These are phyloP conservation scores for Trametes meyenii DNA, from an alignment of 768 basidiomycete genomes.

Conservation along the genomic window DNA sequence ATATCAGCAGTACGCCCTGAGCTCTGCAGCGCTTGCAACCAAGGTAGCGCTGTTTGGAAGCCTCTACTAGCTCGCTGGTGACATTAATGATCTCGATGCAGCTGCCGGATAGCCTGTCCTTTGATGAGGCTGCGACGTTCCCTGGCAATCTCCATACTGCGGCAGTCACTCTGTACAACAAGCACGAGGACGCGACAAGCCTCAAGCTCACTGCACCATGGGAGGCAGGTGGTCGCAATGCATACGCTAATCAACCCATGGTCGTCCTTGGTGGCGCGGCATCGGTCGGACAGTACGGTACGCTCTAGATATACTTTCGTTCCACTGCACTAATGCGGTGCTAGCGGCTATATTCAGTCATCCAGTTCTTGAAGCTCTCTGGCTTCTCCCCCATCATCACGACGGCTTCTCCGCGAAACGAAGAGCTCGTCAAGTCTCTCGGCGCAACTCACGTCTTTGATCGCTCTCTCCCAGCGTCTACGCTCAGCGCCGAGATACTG, in stretches of 20 bases:
- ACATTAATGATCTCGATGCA: constrained; percentile 1
- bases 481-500: constrained; percentile 6
- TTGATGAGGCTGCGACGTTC: constrained; percentile 45
- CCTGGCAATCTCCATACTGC: constrained; percentile 45
- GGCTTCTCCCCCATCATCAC: constrained; percentile 37
- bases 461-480: constrained; percentile 17
- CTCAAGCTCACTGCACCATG: constrained; percentile 25
- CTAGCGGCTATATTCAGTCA: not conserved
- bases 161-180: constrained; percentile 39
- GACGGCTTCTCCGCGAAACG: constrained; percentile 33
- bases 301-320: not conserved
- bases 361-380: constrained; percentile 22
- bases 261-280: constrained; percentile 33
- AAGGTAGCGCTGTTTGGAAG: constrained; percentile 17
- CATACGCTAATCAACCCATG: constrained; percentile 29
- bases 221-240: constrained; percentile 27
- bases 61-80: not conserved
- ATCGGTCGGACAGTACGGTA: constrained; percentile 36
- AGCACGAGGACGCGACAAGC: constrained; percentile 4
- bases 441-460: constrained; percentile 36
- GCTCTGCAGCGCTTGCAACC: constrained; percentile 31
- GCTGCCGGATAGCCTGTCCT: constrained; percentile 43
- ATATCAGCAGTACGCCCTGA: constrained; percentile 33
- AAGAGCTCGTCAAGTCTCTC: constrained; percentile 27
- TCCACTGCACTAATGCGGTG: too few relatives aligned